Conservation (phyloP, 495 filamentous ascomycete genomes). For the Diplogelasinospora grovesii region DNA sequence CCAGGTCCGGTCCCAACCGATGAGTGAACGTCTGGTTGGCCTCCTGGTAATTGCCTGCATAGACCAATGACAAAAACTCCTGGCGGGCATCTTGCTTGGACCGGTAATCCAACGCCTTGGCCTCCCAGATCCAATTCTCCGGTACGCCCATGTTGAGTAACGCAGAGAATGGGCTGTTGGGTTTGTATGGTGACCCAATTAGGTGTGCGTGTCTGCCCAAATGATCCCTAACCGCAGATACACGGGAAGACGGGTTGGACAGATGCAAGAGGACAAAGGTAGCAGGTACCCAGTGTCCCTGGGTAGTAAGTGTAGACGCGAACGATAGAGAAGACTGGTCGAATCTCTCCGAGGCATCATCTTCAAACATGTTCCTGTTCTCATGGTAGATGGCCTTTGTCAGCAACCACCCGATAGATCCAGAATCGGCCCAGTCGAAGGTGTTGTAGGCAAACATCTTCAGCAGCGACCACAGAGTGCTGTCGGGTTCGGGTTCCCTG, state of each 20-base stretch:
- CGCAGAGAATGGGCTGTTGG: constrained; percentile 9
- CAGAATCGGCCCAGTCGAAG: constrained; percentile 60
- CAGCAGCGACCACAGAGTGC: constrained; percentile 78
- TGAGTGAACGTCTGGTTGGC: constrained; percentile 76
- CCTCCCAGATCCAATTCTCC: constrained; percentile 72
- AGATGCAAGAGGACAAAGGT: constrained; percentile 76
- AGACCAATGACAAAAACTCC: constrained; percentile 70
- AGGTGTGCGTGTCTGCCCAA: constrained; percentile 59
- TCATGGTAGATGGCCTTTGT: constrained; percentile 47
- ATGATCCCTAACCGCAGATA: constrained; percentile 59
- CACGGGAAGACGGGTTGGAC: constrained; percentile 52
- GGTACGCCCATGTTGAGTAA: constrained; percentile 59
- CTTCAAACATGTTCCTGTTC: constrained; percentile 32
- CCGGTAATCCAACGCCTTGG: constrained; percentile 77
- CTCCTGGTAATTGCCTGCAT: constrained; percentile 66
- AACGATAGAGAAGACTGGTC: constrained; percentile 65
- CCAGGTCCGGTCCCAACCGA: constrained; percentile 67
- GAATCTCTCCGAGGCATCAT: constrained; percentile 43
- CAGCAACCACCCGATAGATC: constrained; percentile 86
- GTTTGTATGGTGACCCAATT: constrained; percentile 27
- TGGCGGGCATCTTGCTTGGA: constrained; percentile 51
- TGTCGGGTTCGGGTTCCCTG: constrained; percentile 58
- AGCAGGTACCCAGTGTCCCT: constrained; percentile 60
- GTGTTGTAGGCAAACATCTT: constrained; percentile 62
- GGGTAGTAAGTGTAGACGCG: constrained; percentile 60